Evolutionary conservation across 495 filamentous ascomycete species (phyloP), one percentile per base, ranked within the genome.

Genomic region (Pseudotulostoma volvatum): DNA sequence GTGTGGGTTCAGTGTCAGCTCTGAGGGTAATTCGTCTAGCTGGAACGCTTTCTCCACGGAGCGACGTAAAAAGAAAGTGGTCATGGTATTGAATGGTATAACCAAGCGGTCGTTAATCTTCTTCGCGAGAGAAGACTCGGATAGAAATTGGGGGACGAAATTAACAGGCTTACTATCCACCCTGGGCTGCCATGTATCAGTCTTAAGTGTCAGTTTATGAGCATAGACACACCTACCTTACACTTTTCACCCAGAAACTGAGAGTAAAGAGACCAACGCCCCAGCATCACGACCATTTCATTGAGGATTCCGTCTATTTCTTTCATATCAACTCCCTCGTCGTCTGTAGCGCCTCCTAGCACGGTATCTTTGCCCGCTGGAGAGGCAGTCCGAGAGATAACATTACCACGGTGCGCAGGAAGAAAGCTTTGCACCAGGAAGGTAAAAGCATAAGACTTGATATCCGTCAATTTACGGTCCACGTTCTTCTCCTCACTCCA

Each of bases 31-130:
- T 57, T 97, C 92, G 53, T 97, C 92, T n/a, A 97, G 66, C 56
- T 96, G 90, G 58, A 97, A 97, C 2, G 90, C 85, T 53, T 90
- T 94, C 48, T 97, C 90, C 9, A 97, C 84, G 11, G 84, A 92
- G 34, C 90, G 76, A 5, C 90, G 81, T 63, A 93, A 81, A 73
- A 94, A 95, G 66, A 97, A 97, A 16, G 78, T 86, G 4, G 84
- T 84, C 70, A 97, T 80, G 31, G 64, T 58, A 47, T 87, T 87
- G 64, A 93, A 95, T 1, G 90, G 83, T 8, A 63, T 59, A 19
- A 76, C 63, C 0, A 96, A 70, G 36, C 75, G 75, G 18, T 74
- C 71, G 11, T 71, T 64, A 23, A 95, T 70, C 54, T 95, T 96
- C 38, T 67, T 71, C 34, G 65, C 59, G 28, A 97, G 67, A 33